Evolutionary conservation across 257 asterid genomes (phyloP), one percentile per base, ranked within the genome.

Genomic region (Nicotiana knightiana): DNA sequence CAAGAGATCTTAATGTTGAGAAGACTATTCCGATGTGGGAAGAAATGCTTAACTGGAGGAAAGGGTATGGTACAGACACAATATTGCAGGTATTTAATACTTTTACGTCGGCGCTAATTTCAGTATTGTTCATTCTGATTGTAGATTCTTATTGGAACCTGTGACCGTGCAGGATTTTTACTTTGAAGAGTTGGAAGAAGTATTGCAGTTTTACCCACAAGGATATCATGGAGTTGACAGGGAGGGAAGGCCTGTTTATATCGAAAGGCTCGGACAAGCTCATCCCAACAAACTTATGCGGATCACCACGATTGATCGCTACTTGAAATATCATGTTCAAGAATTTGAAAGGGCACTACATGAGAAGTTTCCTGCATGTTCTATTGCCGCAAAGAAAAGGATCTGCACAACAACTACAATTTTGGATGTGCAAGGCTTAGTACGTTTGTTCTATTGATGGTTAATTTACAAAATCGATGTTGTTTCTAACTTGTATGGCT

Each of bases 171-270:
- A 95, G 99, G 98, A 94, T 88, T 96, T 93, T 32, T 90, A 87
- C 85, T 96, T 93, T 77, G 88, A 89, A 81, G 99, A 93, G 91
- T 91, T 89, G 77, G 96, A 93, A 86, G 97, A 93, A 87, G 98
- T 96, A 81, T 67, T 93, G 91, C 93, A 93, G 79, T 93, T 88
- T 86, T 96, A 94, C 81, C 99, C 99, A 73, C 98, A 94, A 81
- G 99, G 99, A 86, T 96, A 92, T 87, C 99, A 96, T 86, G 99
- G 99, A 81, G 97, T 94, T 84, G 99, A 96, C 87, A 91, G 87
- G 87, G 97, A 93, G 87, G 99, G 99, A 83, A 92, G 98, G 81
- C 99, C 99, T 58, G 86, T 96, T 87, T 96, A 96, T 87, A 92
- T 96, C 81, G 98, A 96, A 92, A 90, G 97, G 89, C 97, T 94